phyloP scores from a whole-genome alignment of 2,329 filamentous ascomycete species.

The Trichophyton schoenleinii region DNA sequence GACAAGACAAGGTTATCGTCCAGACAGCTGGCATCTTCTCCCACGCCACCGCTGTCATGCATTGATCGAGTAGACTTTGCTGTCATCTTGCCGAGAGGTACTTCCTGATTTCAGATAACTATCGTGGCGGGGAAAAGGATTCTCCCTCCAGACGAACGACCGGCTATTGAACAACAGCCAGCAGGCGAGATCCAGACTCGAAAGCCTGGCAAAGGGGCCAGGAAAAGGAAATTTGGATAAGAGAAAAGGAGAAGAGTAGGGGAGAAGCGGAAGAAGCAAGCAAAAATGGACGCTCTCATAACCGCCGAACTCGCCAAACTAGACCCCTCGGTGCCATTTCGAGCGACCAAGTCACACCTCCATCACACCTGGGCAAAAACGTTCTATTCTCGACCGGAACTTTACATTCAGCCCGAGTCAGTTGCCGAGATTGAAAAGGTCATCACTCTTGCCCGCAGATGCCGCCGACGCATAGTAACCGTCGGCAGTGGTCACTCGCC shows the following conservation, averaged over 20 bases:
- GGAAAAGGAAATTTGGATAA: not conserved
- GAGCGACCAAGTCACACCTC: conserved; percentile 55
- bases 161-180: not conserved
- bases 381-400: conserved; percentile 76
- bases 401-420: conserved; percentile 75
- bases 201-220: not conserved
- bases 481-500: conserved; percentile 91
- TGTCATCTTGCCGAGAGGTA: not conserved
- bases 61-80: not conserved
- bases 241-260: not conserved
- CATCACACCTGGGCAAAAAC: conserved; percentile 94
- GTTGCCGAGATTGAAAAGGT: conserved; percentile 72
- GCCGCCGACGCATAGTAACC: conserved; percentile 67
- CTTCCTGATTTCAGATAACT: not conserved
- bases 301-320: conserved; percentile 44
- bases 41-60: not conserved
- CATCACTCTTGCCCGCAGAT: conserved; percentile 65
- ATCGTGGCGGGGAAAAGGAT: not conserved
- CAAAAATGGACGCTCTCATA: conserved; percentile 13
- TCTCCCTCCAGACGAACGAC: not conserved
- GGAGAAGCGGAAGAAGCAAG: conserved; percentile 1
- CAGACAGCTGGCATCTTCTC: not conserved
- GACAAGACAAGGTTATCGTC: not conserved
- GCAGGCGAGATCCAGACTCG: not conserved
- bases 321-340: conserved; percentile 59